Percentiles rank a stretch among this genome's conserved stretches.
Conservation (phyloP, 345 rosid genomes). For the Moricandia arvensis region DNA sequence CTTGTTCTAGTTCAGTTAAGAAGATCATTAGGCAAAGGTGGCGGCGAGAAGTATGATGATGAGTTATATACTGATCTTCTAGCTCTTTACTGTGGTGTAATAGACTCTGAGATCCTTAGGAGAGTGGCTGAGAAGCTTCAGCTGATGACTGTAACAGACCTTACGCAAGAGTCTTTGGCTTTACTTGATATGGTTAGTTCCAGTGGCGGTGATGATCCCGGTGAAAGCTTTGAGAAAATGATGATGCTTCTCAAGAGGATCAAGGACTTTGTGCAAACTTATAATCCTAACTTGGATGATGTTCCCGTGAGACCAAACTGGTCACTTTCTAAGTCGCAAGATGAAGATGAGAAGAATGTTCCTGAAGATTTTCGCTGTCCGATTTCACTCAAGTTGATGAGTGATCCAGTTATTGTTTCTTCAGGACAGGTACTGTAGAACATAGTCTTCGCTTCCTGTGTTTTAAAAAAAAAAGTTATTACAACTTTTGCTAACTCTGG, state of each 20-base stretch:
- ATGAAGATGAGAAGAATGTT: constrained; percentile 47
- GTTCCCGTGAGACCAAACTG: constrained; percentile 42
- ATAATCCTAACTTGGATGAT: constrained; percentile 53
- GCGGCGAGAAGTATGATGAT: constrained; percentile 48
- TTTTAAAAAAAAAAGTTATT: background rate
- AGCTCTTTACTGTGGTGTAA: constrained; percentile 50
- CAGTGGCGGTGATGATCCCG: constrained; percentile 68
- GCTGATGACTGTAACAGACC: constrained; percentile 62
- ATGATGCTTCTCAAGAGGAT: constrained; percentile 69
- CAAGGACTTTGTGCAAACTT: constrained; percentile 80
- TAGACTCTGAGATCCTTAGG: constrained; percentile 44
- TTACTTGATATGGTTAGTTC: constrained; percentile 80
- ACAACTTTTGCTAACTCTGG: background rate
- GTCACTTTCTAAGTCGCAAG: constrained; percentile 30
- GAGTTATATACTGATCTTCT: constrained; percentile 57
- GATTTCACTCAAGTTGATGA: constrained; percentile 82
- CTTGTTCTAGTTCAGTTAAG: constrained; percentile 76
- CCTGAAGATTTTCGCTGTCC: constrained; percentile 95
- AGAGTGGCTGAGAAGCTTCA: constrained; percentile 72
- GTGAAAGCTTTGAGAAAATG: constrained; percentile 75
- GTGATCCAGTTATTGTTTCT: constrained; percentile 91
- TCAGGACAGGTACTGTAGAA: constrained; percentile 72
- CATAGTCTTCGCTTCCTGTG: background rate
- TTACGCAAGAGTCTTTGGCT: constrained; percentile 81
- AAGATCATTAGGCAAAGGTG: constrained; percentile 65